Percentiles rank a stretch among this genome's conserved stretches.
Conservation (phyloP, 495 filamentous ascomycete genomes). For the Neurospora sp. region DNA sequence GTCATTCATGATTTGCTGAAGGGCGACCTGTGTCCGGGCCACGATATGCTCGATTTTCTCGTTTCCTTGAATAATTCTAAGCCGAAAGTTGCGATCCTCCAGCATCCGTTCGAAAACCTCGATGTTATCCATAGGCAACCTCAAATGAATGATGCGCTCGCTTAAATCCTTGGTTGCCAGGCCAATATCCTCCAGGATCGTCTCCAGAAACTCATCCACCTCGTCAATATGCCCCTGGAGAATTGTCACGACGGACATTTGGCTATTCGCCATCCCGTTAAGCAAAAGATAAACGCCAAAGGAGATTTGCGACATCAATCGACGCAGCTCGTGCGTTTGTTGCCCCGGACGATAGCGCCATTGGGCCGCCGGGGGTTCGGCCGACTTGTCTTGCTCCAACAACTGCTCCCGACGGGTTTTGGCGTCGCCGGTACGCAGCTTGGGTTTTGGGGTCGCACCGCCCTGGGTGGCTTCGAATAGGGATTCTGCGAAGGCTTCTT, state of each 20-base stretch:
- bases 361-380: constrained; percentile 50
- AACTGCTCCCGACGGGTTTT: constrained; percentile 58
- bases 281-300: constrained; percentile 89
- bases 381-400: constrained; percentile 53
- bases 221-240: constrained; percentile 90
- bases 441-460: constrained; percentile 34
- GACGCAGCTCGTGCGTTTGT: constrained; percentile 75
- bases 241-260: constrained; percentile 77
- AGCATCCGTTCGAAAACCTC: constrained; percentile 85
- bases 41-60: constrained; percentile 86
- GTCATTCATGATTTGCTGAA: constrained; percentile 69
- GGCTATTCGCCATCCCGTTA: constrained; percentile 76
- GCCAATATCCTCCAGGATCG: constrained; percentile 75
- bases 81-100: constrained; percentile 68
- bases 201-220: constrained; percentile 80
- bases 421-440: constrained; percentile 49
- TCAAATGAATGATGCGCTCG: constrained; percentile 65
- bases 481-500: constrained; percentile 89
- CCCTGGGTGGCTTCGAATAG: constrained; percentile 58
- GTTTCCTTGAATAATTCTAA: constrained; percentile 75
- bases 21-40: constrained; percentile 58
- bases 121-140: constrained; percentile 73
- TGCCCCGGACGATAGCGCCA: constrained; percentile 62
- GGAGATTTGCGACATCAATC: constrained; percentile 82
- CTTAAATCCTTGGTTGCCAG: constrained; percentile 67